These are phyloP conservation scores for Clitopilus hobsonii DNA, from an alignment of 768 basidiomycete genomes.

Conservation along the genomic window DNA sequence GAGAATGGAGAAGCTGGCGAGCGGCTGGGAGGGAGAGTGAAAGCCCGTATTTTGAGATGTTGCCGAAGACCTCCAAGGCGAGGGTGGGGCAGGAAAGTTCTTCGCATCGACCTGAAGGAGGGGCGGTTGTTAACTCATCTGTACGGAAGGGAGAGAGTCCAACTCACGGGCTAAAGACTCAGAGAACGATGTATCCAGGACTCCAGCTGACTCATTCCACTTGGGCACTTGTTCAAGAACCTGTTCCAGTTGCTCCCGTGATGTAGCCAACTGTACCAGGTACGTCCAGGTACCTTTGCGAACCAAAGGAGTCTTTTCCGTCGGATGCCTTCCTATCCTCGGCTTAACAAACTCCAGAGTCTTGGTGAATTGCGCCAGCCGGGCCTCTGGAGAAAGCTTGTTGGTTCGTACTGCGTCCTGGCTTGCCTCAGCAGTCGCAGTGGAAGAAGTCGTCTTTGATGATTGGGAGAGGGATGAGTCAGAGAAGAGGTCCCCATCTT, in stretches of 20 bases:
- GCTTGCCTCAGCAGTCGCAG: background rate
- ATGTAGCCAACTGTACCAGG: conserved; percentile 45
- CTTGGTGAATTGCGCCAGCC: conserved; percentile 27
- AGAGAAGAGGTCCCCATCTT: conserved; percentile 8
- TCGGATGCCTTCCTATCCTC: conserved; percentile 34
- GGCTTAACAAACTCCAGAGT: conserved; percentile 30
- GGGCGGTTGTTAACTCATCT: background rate
- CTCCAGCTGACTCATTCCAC: conserved; percentile 41
- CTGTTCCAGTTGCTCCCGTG: conserved; percentile 42
- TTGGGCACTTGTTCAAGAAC: conserved; percentile 42
- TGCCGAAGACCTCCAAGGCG: conserved; percentile 55
- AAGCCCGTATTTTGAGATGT: conserved; percentile 59
- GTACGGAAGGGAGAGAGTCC: background rate
- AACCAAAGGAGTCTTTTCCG: conserved; percentile 27
- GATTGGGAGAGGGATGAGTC: background rate
- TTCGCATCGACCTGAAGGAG: conserved; percentile 51
- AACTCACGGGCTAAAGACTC: conserved; percentile 55
- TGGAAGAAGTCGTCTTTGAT: conserved; percentile 3
- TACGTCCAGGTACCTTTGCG: conserved; percentile 45
- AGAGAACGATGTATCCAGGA: conserved; percentile 22
- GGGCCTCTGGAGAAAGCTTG: conserved; percentile 25
- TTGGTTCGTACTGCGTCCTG: conserved; percentile 10
- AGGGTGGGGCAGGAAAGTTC: conserved; percentile 51
- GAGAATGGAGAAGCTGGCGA: conserved; percentile 52
- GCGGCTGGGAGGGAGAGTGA: conserved; percentile 46